Evolutionary conservation across 768 basidiomycete genomes (phyloP).

Genomic region (Pleurotus djamor): DNA sequence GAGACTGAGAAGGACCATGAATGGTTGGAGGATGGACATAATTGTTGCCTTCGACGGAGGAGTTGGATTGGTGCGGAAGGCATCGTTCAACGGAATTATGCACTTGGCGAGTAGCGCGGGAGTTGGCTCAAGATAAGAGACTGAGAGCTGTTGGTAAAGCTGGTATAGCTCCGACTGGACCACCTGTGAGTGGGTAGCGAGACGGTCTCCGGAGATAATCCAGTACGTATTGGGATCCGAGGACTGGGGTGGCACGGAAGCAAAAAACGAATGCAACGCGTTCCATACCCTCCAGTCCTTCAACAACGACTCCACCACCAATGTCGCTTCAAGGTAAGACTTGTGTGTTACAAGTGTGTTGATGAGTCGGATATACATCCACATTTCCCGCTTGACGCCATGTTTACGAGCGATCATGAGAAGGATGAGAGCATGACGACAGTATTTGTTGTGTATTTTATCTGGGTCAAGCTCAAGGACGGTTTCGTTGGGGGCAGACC

Average conservation of each 20-base stretch:
- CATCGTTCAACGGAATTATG: neutral
- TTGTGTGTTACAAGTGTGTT: neutral
- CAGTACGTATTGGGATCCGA: neutral
- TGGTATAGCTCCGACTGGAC: neutral
- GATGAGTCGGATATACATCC: conserved; percentile 3
- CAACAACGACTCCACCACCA: neutral
- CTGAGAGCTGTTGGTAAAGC: neutral
- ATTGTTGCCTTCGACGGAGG: neutral
- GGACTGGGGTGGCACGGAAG: neutral
- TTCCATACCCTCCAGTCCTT: neutral
- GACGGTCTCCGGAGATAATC: neutral
- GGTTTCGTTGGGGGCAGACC: neutral
- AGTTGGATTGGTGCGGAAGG: neutral
- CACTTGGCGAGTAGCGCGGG: neutral
- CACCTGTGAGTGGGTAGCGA: neutral
- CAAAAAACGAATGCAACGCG: neutral
- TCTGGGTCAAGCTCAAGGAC: neutral
- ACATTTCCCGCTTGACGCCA: conserved; percentile 1
- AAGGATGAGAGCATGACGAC: neutral
- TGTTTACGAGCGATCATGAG: neutral
- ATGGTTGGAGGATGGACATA: neutral
- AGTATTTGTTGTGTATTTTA: neutral
- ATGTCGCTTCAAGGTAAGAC: neutral
- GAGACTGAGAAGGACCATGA: neutral
- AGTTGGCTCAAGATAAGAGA: neutral